Conservation (phyloP, 2,329 filamentous ascomycete genomes). For the Mycogone perniciosa region DNA sequence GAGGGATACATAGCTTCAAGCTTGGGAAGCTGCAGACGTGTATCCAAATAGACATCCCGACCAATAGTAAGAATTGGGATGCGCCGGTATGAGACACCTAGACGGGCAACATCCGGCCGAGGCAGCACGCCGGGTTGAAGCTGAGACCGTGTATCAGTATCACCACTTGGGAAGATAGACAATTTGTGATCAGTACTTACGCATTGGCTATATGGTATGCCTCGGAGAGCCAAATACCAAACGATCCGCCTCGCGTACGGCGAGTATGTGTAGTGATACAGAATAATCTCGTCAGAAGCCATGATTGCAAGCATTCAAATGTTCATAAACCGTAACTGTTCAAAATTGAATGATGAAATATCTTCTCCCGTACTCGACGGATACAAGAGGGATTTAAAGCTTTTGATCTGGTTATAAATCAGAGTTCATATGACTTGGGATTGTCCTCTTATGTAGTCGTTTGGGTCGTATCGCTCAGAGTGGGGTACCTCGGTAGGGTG, state of each 20-base stretch:
- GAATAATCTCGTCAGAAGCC: slow-evolving; percentile 35
- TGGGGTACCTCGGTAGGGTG: slow-evolving; percentile 3
- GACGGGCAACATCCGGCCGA: slow-evolving; percentile 53
- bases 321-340: neutral
- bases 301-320: slow-evolving; percentile 8
- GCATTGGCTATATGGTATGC: slow-evolving; percentile 61
- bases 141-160: slow-evolving; percentile 28
- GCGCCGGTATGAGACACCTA: slow-evolving; percentile 61
- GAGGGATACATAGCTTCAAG: slow-evolving; percentile 52
- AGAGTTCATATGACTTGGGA: slow-evolving; percentile 2
- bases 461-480: slow-evolving; percentile 4
- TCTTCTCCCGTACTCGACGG: too few species aligned
- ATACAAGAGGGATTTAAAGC: too few species aligned
- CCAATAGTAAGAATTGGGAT: slow-evolving; percentile 64
- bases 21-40: slow-evolving; percentile 59
- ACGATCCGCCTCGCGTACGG: slow-evolving; percentile 57
- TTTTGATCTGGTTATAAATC: too few species aligned
- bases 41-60: slow-evolving; percentile 62
- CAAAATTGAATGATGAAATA: neutral
- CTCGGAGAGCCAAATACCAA: slow-evolving; percentile 63
- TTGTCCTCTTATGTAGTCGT: neutral
- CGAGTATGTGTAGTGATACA: slow-evolving; percentile 62
- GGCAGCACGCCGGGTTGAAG: slow-evolving; percentile 61
- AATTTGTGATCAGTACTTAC: slow-evolving; percentile 36
- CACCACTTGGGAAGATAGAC: neutral